phyloP scores from a whole-genome alignment of 2,329 filamentous ascomycete genomes.

The Pleochaeta shiraiana region DNA sequence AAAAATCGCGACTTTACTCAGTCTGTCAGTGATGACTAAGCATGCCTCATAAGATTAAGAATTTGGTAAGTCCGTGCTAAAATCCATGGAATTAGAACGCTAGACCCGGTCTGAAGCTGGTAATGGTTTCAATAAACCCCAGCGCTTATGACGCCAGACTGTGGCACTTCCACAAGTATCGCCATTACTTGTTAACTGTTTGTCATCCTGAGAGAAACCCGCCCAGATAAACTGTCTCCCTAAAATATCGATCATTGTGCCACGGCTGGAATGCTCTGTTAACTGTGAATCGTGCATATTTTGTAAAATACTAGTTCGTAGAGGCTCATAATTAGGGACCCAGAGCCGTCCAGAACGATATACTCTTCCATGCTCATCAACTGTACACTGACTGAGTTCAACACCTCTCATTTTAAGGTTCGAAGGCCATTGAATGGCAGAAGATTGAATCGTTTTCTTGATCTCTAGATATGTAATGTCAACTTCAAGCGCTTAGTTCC shows the following conservation, averaged over 20 bases:
- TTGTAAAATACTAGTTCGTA: neutral
- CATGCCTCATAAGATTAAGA: neutral
- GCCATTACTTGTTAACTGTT: neutral
- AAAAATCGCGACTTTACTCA: neutral
- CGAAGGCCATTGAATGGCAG: neutral
- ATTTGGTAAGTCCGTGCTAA: too few relatives aligned
- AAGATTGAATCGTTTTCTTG: neutral
- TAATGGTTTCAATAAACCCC: slow-evolving; percentile 4
- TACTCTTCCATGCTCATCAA: neutral
- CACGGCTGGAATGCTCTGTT: neutral
- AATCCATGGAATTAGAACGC: slow-evolving; percentile 5
- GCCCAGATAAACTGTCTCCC: neutral
- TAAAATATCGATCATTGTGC: neutral
- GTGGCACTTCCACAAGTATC: neutral
- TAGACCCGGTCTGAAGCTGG: neutral
- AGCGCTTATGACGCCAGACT: neutral
- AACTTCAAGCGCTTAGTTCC: neutral
- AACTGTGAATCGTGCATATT: neutral
- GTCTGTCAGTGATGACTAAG: neutral
- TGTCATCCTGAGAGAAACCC: neutral
- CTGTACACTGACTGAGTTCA: neutral
- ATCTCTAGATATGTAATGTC: neutral
- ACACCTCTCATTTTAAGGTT: neutral
- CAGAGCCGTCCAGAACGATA: neutral
- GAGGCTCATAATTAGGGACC: neutral